Evolutionary conservation across 208 protist genomes (phyloP), one percentile per base, ranked within the genome.

Genomic region (Trypanosoma avium): DNA sequence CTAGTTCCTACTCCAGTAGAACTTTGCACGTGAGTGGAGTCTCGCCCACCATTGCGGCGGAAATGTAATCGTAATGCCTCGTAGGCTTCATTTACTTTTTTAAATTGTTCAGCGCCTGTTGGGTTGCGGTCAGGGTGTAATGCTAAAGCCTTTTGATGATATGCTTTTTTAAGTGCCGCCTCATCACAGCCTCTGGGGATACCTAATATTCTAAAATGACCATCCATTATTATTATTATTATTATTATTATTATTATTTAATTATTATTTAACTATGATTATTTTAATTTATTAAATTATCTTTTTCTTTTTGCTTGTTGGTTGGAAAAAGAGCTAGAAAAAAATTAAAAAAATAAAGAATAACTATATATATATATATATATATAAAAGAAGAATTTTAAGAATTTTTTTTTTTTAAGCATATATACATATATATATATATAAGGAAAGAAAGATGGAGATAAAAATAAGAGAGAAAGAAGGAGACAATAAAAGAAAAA

Each of bases 121-220:
- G 80, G 83, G 57, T 98, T 98, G 40, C 92, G 82, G 65, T 99
- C 97, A 6, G 97, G 97, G 69, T 99, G 97, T 30, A 84, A 88
- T 50, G 95, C 79, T 0, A 97, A 82, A 2, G 95, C 95, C 49
- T 97, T 81, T 56, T 89, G 91, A 26, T 84, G 78, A 63, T 98
- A 99, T 6, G 95, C 96, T 26, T 85, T 91, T 48, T 90, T 92
- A 15, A 99, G 79, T 4, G 94, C 84, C 7, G 68, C 70, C 67
- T 91, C 86, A 17, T 70, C 79, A 13, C 89, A 90, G 32, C 90
- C 83, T 13, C 81, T 67, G 24, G 56, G 1, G 7, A 98, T 73
- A 12, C 88, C 92, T 1, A 98, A 67, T 4, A 82, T 27, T 1
- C 67, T 54, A 53, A 81, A 94, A 67, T 84, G 71, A 1, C 19